Evolutionary conservation across 2,329 filamentous ascomycete genomes (phyloP).

Genomic region (Penicillium rolfsii): DNA sequence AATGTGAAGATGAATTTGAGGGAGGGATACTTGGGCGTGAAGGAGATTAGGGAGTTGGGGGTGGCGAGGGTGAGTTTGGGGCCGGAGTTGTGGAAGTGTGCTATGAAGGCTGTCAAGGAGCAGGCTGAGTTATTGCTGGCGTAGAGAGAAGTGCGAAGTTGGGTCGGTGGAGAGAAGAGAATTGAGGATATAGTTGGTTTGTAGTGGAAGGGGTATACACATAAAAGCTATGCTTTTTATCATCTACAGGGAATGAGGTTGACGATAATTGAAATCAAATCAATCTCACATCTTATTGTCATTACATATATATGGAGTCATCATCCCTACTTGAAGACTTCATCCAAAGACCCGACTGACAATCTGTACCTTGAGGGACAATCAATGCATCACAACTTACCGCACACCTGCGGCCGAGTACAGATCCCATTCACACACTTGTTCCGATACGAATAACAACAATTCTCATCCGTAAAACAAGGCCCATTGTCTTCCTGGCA

Average conservation of each 20-base stretch:
- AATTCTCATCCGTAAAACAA: constrained; percentile 33
- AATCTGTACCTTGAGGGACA: not conserved
- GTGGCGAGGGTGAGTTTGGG: constrained; percentile 62
- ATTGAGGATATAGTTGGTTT: no score
- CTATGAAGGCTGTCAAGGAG: constrained; percentile 39
- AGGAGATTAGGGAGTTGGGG: constrained; percentile 53
- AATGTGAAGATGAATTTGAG: constrained; percentile 52
- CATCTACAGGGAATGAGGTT: no score
- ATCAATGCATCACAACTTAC: not conserved
- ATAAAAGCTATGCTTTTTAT: no score
- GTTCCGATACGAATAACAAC: constrained; percentile 33
- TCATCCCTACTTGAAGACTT: not conserved
- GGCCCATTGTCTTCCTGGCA: constrained; percentile 34
- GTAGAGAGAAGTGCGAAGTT: not conserved
- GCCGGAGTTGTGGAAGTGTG: constrained; percentile 50
- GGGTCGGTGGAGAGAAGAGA: no score
- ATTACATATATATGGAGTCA: not conserved
- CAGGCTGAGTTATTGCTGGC: constrained; percentile 35
- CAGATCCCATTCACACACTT: constrained; percentile 32
- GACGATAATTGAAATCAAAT: not conserved
- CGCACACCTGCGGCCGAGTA: constrained; percentile 1
- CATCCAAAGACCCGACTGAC: not conserved
- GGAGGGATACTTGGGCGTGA: constrained; percentile 47
- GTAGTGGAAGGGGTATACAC: no score
- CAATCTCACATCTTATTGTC: not conserved